These are phyloP conservation scores for Pyrus betulifolia DNA, from an alignment of 306 rosid genomes.

Conservation along the genomic window DNA sequence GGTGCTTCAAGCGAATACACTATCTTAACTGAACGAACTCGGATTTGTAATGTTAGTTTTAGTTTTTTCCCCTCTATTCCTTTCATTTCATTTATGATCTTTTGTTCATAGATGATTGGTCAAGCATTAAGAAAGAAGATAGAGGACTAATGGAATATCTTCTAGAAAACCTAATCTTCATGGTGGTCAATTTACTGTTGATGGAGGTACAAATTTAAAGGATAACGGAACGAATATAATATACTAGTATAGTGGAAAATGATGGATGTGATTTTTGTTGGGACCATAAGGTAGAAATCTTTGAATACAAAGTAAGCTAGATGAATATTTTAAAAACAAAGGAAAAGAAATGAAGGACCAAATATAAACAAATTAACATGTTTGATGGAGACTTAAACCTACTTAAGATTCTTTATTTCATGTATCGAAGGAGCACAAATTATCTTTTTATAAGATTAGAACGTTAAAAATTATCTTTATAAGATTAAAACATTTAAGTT, in stretches of 20 bases:
- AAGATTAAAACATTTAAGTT: background rate
- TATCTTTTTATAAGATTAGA: too few species aligned
- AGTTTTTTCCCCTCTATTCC: background rate
- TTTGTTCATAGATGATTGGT: background rate
- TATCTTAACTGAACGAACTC: too few species aligned
- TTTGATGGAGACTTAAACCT: background rate
- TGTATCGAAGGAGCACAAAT: too few species aligned
- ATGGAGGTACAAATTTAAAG: background rate
- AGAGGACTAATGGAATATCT: background rate
- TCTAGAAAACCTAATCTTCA: background rate
- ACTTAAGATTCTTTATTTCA: background rate
- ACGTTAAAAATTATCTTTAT: too few species aligned
- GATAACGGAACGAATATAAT: background rate
- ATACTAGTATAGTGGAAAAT: background rate
- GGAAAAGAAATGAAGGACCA: background rate
- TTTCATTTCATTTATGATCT: background rate
- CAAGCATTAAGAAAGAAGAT: background rate
- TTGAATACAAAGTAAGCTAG: background rate
- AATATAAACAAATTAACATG: background rate
- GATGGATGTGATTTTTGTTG: background rate
- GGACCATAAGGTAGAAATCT: background rate
- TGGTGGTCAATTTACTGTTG: constrained; percentile 5
- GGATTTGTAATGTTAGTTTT: too few species aligned
- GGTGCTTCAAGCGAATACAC: background rate
- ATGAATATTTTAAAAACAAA: background rate